These are phyloP conservation scores for Eucalyptus regnans DNA, from an alignment of 345 rosid species.

Conservation along the genomic window DNA sequence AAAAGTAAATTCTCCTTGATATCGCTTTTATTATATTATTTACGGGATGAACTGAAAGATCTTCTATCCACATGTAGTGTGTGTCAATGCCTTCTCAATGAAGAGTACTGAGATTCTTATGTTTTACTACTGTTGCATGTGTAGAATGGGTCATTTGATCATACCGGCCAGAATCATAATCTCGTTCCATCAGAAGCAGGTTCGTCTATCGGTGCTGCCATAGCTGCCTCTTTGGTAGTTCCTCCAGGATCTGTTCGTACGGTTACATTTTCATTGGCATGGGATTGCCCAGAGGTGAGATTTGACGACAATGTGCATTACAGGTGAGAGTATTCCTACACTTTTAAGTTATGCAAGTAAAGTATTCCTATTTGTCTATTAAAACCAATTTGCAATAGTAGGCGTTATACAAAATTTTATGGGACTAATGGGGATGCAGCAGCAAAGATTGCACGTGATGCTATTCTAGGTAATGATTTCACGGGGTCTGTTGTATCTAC, in stretches of 20 bases:
- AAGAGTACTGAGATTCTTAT: not conserved
- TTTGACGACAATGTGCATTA: conserved; percentile 63
- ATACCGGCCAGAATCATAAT: conserved; percentile 16
- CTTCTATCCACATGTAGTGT: not conserved
- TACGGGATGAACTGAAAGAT: not conserved
- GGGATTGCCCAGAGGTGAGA: conserved; percentile 90
- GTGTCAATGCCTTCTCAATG: not conserved
- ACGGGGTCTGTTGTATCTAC: not conserved
- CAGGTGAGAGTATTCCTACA: conserved; percentile 23
- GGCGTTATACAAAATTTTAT: conserved; percentile 85
- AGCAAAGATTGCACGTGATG: conserved; percentile 71
- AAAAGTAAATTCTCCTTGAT: not conserved
- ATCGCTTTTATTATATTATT: not conserved
- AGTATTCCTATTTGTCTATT: not conserved
- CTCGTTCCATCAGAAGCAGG: conserved; percentile 54
- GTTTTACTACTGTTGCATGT: not conserved
- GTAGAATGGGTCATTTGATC: conserved; percentile 69
- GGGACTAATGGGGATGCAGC: conserved; percentile 67
- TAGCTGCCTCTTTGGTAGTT: conserved; percentile 65
- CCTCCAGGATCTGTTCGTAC: conserved; percentile 37
- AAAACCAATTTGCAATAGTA: not conserved
- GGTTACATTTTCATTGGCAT: conserved; percentile 74
- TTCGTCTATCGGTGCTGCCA: conserved; percentile 87
- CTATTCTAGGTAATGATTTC: conserved; percentile 49
- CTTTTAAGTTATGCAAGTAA: not conserved